These are phyloP conservation scores for Diaporthe capsici DNA, from an alignment of 2,329 filamentous ascomycete species.

Conservation along the genomic window DNA sequence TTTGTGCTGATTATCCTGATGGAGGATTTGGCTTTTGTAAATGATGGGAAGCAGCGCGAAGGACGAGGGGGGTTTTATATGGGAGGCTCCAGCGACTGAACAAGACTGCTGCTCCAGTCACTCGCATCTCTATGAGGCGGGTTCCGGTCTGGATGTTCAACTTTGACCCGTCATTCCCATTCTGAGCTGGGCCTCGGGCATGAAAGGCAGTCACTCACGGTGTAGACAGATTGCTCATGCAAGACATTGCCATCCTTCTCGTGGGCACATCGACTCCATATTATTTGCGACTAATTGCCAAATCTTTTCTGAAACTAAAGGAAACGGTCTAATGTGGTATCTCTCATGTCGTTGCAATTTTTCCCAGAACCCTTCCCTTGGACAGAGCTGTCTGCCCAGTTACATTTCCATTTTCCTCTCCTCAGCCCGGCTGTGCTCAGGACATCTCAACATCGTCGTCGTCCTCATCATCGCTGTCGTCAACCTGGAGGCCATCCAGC, in stretches of 20 bases:
- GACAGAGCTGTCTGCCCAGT: not conserved
- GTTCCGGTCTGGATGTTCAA: not conserved
- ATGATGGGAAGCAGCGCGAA: not conserved
- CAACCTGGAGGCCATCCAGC: slow-evolving; percentile 40
- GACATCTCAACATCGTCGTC: slow-evolving; percentile 43
- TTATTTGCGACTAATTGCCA: not conserved
- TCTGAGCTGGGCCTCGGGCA: not conserved
- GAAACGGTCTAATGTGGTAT: slow-evolving; percentile 36
- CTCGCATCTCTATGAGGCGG: not conserved
- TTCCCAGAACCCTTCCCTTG: not conserved
- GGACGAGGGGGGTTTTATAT: not conserved
- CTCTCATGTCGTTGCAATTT: slow-evolving; percentile 32
- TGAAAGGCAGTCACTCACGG: not conserved
- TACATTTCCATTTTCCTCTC: not conserved
- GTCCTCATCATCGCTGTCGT: slow-evolving; percentile 38
- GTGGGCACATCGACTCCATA: not conserved
- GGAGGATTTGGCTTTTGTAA: not conserved
- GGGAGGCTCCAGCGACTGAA: not conserved
- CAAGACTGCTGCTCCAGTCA: not conserved
- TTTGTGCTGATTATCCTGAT: not conserved
- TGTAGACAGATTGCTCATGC: not conserved
- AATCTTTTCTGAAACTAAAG: not conserved
- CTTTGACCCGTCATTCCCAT: not conserved
- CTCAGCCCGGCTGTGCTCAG: slow-evolving; percentile 8
- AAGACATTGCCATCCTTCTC: not conserved